phyloP scores from a whole-genome alignment of 176 grass and related monocot species.

The Panicum miliaceum region DNA sequence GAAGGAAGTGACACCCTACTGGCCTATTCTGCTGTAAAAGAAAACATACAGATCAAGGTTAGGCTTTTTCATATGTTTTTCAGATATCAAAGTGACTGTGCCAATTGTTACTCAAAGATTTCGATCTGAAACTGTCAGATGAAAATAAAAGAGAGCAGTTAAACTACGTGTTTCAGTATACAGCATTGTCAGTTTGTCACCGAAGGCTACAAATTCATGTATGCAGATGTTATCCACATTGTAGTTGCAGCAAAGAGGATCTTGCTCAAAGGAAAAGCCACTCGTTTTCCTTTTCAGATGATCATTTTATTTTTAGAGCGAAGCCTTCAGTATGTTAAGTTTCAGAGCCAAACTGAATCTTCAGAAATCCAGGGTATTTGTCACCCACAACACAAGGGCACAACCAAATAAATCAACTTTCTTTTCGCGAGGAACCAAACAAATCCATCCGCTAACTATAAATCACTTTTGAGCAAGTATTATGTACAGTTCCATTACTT shows the following conservation, averaged over 20 bases:
- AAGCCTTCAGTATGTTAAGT: not conserved
- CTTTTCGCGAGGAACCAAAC: not conserved
- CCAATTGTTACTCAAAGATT: not conserved
- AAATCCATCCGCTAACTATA: constrained; percentile 29
- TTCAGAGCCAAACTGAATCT: constrained; percentile 11
- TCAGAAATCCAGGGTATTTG: not conserved
- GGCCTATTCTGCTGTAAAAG: no score
- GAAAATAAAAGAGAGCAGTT: not conserved
- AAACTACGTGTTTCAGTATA: not conserved
- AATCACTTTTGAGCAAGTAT: constrained; percentile 40
- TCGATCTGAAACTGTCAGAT: not conserved
- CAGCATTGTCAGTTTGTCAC: not conserved
- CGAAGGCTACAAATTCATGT: not conserved
- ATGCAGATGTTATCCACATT: not conserved
- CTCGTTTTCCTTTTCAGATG: not conserved
- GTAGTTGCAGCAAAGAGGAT: not conserved
- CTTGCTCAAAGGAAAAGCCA: not conserved
- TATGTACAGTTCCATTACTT: constrained; percentile 54
- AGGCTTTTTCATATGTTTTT: not conserved
- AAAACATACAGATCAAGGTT: no score
- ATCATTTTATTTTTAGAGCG: constrained; percentile 12
- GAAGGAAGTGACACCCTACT: no score
- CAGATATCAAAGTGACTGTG: not conserved
- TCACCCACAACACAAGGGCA: not conserved
- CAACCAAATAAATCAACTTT: constrained; percentile 2